Evolutionary conservation across 2,329 filamentous ascomycete genomes (phyloP).

Genomic region (Mycosphaerella sp.): DNA sequence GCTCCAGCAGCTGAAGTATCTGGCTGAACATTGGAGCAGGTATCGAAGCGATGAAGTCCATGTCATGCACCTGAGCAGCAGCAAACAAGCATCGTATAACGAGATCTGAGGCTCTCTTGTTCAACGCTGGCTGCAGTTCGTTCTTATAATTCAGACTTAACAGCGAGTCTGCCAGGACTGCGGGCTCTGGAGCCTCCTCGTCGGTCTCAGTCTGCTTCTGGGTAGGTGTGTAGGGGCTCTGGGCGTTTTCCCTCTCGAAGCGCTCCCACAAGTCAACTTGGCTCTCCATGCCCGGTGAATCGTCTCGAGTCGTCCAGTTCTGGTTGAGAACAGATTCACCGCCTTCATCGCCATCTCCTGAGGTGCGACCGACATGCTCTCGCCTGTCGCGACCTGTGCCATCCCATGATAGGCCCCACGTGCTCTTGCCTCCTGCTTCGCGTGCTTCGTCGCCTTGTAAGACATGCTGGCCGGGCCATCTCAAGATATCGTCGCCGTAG

Average conservation of each 20-base stretch:
- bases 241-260: slow-evolving; percentile 12
- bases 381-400: neutral
- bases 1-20: slow-evolving; percentile 57
- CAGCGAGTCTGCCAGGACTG: slow-evolving; percentile 13
- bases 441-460: neutral
- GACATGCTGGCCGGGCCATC: neutral
- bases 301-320: neutral
- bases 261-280: slow-evolving; percentile 17
- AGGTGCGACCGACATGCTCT: neutral
- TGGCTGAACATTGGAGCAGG: slow-evolving; percentile 56
- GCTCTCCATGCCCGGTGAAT: neutral
- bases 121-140: slow-evolving; percentile 22
- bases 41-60: slow-evolving; percentile 36
- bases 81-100: slow-evolving; percentile 26
- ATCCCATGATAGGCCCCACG: slow-evolving; percentile 1
- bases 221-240: neutral
- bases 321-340: neutral
- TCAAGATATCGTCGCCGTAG: slow-evolving; percentile 18
- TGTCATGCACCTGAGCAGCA: slow-evolving; percentile 23
- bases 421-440: neutral
- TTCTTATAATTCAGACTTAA: slow-evolving; percentile 25
- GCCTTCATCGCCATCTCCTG: neutral
- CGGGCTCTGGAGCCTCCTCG: neutral
- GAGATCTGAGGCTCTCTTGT: slow-evolving; percentile 21
- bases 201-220: neutral